Evolutionary conservation across 139 green algal species (phyloP).

Genomic region (Chlamydomonas eustigma): DNA sequence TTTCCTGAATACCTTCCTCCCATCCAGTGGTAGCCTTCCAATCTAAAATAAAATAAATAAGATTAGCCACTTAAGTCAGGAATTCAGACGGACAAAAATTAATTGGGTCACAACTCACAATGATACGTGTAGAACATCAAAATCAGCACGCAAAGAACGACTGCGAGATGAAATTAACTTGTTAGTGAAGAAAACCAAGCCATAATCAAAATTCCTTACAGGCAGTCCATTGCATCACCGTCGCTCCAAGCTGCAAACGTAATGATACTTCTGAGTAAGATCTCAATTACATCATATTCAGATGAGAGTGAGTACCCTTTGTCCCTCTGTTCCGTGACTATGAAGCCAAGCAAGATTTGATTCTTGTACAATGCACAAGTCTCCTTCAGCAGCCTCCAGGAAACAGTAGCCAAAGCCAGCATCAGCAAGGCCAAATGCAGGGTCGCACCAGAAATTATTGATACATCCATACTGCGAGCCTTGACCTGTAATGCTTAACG

Average conservation of each 20-base stretch:
- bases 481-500: neutral
- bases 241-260: neutral
- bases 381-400: neutral
- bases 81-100: too few relatives aligned
- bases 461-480: conserved; percentile 4
- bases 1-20: conserved; percentile 11
- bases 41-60: neutral
- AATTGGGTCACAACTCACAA: too few relatives aligned
- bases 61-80: neutral
- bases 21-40: conserved; percentile 16
- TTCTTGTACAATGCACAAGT: neutral
- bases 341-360: conserved; percentile 1
- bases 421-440: conserved; percentile 4
- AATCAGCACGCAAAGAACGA: conserved; percentile 1
- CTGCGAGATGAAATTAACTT: neutral
- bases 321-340: neutral
- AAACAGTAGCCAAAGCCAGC: conserved; percentile 12
- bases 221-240: conserved; percentile 8
- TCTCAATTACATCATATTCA: neutral
- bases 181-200: neutral
- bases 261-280: too few relatives aligned
- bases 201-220: neutral
- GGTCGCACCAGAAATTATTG: conserved; percentile 11
- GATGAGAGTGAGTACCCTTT: neutral
- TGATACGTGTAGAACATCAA: conserved; percentile 27